Base-by-base conservation (phyloP, 2,329 filamentous ascomycete genomes). In the Bipolaris victoriae region DNA sequence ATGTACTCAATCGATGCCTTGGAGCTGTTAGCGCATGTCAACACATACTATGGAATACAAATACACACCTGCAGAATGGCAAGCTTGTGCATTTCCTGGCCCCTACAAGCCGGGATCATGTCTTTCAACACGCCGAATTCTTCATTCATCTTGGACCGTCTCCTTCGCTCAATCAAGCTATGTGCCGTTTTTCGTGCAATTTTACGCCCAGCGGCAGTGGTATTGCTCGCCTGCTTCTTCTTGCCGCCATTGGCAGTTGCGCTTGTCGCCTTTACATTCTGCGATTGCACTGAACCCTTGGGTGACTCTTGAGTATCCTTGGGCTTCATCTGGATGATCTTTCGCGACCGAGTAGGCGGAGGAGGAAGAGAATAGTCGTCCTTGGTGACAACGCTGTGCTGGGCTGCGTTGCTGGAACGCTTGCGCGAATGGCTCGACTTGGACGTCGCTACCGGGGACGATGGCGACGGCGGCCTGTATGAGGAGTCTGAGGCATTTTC, bases 321-420 rank as follows among this genome's bases (percentile, higher is more conserved):
- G 41, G 87, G 94, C 77, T 96, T 97, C 93, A 98, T 97, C 79
- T 98, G 94, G 57, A 98, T 98, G 74, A 99, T 98, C 80, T 96
- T 98, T 69, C 94, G 89, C 40, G 92, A 91, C 61, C 94, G 84
- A 3, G 93, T 97, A 0, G 95, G 95, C 15, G 94, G 95, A 9
- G 95, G 95, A 18, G 95, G 95, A 15, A 99, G 84, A 9, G 90
- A 85, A 75, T 97, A 96, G 46, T 84, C 81, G 65, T 87, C 84
- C 63, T 86, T 88, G 55, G 81, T 80, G 55, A 78, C 70, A 13
- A 79, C 72, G 48, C 72, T 74, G 13, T 63, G 67, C 18, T 66
- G 65, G 7, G 63, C 55, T 41, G 64, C 62, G 24, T 68, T 65
- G 55, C 58, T 75, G 22, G 68, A 69, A 46, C 72, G 72, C 58